Evolutionary conservation across 2,329 filamentous ascomycete species (phyloP).

Genomic region (Sordariomycetes sp.): DNA sequence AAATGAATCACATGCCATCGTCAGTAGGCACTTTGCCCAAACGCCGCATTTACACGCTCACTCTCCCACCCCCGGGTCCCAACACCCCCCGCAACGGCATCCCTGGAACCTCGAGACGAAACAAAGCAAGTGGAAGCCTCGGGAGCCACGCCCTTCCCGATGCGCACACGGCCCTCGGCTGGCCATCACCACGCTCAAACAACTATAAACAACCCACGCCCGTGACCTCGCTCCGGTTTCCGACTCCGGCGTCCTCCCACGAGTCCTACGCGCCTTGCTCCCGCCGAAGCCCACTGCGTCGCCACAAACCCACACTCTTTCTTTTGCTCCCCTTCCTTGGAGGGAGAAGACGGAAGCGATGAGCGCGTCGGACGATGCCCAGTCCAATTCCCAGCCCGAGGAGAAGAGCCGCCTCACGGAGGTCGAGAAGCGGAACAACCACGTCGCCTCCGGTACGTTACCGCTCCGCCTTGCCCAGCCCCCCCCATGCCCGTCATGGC

Average conservation of each 20-base stretch:
- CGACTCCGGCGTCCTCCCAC: no score
- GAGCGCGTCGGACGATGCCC: slow-evolving; percentile 1
- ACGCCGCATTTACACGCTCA: not conserved
- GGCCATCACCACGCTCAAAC: no score
- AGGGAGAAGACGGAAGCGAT: not conserved
- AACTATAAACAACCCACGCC: no score
- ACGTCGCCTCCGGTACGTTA: slow-evolving; percentile 34
- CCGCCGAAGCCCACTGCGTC: not conserved
- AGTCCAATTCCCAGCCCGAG: slow-evolving; percentile 13
- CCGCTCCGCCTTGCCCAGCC: not conserved
- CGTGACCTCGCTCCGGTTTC: no score
- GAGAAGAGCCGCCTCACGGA: slow-evolving; percentile 38
- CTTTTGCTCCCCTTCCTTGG: not conserved
- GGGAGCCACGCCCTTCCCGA: no score
- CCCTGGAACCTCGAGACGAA: not conserved
- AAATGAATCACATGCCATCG: slow-evolving; percentile 4
- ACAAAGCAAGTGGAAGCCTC: no score
- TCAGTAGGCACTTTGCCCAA: not conserved
- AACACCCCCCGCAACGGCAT: no score
- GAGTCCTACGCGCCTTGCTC: no score
- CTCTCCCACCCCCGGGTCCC: not conserved
- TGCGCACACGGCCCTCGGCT: no score
- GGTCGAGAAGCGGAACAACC: slow-evolving; percentile 41
- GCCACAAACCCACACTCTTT: not conserved
- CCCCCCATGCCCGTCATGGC: not conserved